A percentile compares a stretch with the other conserved stretches of the same genome.
Evolutionary conservation across 2,329 filamentous ascomycete genomes (phyloP).

Genomic region (Botryosphaeria dothidea): DNA sequence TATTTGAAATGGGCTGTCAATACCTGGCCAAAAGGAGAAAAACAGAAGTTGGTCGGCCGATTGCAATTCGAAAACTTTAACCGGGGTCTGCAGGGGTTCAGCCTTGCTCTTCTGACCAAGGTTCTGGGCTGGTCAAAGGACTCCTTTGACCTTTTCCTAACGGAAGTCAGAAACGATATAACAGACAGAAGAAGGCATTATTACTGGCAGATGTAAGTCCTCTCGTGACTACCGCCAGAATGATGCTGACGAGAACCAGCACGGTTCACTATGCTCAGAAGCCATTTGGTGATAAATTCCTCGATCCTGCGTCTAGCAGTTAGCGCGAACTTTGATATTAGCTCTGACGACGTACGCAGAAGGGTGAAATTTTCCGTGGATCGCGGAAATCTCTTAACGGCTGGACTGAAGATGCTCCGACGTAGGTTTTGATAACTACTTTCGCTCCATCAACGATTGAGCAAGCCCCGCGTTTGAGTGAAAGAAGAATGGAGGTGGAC

Average conservation of each 20-base stretch:
- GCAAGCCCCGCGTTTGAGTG: not conserved
- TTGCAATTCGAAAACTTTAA: slow-evolving; percentile 14
- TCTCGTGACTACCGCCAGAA: not conserved
- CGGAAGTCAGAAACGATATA: slow-evolving; percentile 19
- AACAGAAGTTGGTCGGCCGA: slow-evolving; percentile 20
- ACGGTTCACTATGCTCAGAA: slow-evolving; percentile 1
- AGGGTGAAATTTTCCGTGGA: not conserved
- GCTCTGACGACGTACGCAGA: too few species aligned
- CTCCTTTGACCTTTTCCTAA: slow-evolving; percentile 12
- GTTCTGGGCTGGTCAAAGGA: slow-evolving; percentile 16
- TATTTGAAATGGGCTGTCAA: slow-evolving; percentile 32
- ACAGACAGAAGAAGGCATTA: slow-evolving; percentile 11
- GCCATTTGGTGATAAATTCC: not conserved
- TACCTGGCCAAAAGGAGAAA: slow-evolving; percentile 24
- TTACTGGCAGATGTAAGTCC: slow-evolving; percentile 10
- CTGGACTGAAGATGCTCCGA: too few species aligned
- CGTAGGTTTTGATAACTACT: too few species aligned
- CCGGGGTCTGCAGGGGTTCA: slow-evolving; percentile 19
- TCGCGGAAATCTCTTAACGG: not conserved
- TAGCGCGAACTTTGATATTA: not conserved
- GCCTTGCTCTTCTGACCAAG: slow-evolving; percentile 16
- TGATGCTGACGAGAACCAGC: not conserved
- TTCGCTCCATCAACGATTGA: too few species aligned
- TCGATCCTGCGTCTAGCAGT: not conserved
- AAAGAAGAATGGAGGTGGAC: not conserved